These are phyloP conservation scores for Adenanthera pavonina DNA, from an alignment of 306 rosid species.

Conservation along the genomic window DNA sequence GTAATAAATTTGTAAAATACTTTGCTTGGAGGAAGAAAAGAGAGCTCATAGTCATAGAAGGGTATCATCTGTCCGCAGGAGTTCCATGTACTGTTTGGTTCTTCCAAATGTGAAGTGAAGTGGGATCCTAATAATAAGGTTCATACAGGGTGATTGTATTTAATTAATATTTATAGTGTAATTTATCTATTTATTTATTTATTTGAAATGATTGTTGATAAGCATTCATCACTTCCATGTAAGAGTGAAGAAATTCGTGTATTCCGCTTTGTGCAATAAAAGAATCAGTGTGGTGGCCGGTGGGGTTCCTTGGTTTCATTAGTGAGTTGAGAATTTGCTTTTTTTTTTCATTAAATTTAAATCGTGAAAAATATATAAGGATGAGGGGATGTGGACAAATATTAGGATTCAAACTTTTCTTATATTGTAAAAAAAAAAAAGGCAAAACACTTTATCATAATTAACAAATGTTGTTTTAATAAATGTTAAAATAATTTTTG, in stretches of 20 bases:
- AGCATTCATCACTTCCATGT: slow-evolving; percentile 24
- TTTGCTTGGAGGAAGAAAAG: slow-evolving; percentile 41
- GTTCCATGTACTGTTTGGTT: slow-evolving; percentile 41
- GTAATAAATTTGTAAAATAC: slow-evolving; percentile 36
- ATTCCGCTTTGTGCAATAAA: slow-evolving; percentile 9
- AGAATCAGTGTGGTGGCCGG: slow-evolving; percentile 14
- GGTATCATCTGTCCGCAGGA: slow-evolving; percentile 13
- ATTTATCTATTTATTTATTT: slow-evolving; percentile 13
- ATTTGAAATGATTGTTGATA: slow-evolving; percentile 34
- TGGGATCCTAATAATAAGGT: slow-evolving; percentile 22
- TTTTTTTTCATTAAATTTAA: neutral
- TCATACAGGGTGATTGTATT: slow-evolving; percentile 40
- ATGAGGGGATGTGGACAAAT: too few relatives aligned
- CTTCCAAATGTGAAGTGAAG: slow-evolving; percentile 35
- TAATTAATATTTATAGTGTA: slow-evolving; percentile 13
- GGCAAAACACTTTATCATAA: too few relatives aligned
- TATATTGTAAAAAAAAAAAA: too few relatives aligned
- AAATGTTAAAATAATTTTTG: too few relatives aligned
- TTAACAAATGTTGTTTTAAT: too few relatives aligned
- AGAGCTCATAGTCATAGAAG: neutral
- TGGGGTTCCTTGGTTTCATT: slow-evolving; percentile 34
- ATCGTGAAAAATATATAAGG: neutral
- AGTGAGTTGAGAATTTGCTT: neutral
- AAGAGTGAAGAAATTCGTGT: neutral
- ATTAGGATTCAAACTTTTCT: too few relatives aligned